Evolutionary conservation across 257 asterid genomes (phyloP), one percentile per base, ranked within the genome.

Genomic region (Eucommia ulmoides): DNA sequence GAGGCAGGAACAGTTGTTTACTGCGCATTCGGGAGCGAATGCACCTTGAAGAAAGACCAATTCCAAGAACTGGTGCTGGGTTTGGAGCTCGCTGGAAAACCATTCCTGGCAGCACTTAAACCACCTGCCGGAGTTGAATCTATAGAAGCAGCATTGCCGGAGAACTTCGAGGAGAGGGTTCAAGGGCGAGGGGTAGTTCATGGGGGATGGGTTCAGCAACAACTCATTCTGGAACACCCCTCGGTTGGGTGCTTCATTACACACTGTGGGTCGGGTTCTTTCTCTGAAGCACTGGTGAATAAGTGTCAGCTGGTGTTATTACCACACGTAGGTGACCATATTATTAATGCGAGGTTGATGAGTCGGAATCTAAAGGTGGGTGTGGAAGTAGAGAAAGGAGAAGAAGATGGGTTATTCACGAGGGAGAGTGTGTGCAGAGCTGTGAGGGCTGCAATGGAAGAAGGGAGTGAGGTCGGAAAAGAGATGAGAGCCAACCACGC

Each of bases 151-250:
- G 77, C 74, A 1, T 24, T 71, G 8, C 74, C 73, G 0, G 59
- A 62, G 19, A 62, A 61, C 10, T 59, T 62, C 22, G 20, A 3
- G 19, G 67, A 58, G 19, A 71, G 67, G n/a, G 42, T 25, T 22
- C 8, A 19, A n/a, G 70, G 56, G 21, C 55, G 50, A 59, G 74
- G 65, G 8, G 15, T 71, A 1, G 67, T 71, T 21, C 33, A 59
- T 24, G 59, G 62, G 2, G 64, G 64, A 14, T 71, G 74, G 74
- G 67, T 57, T 33, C 70, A 62, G 19, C 77, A 71, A 22, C 69
- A 70, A 9, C 42, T 61, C 57, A 61, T 70, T 19, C 46, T 65
- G 11, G 41, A 38, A 0, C 76, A 70, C 21, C 54, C 63, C 7
- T 65, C 65, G 2, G 62, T 70, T n/a, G n/a, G n/a, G n/a, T n/a